Evolutionary conservation across 352 stramenopile species (phyloP), one percentile per base, ranked within the genome.

Genomic region (Phytophthora pluvialis): DNA sequence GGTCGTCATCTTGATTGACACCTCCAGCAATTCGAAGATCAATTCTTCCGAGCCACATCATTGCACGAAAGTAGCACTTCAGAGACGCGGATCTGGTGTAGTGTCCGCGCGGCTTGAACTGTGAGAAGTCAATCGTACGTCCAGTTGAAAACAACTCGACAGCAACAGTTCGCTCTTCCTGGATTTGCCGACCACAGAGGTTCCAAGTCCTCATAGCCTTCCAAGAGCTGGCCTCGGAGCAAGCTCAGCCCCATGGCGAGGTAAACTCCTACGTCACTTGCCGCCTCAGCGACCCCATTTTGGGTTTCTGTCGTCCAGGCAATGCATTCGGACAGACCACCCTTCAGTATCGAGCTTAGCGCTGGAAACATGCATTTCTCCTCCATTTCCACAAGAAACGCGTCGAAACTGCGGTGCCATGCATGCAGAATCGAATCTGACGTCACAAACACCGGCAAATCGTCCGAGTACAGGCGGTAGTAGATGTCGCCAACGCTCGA

Each of bases 401-500:
- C 64, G 42, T 75, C 66, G n/a, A 75, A 78, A 51, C 61, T 75
- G 36, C 67, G 62, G 36, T 73, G 71, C 62, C 67, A 79, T 5
- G 67, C 70, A 47, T 78, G 70, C 15, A 78, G 59, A 28, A 73
- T 64, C 36, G 71, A 73, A 42, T 76, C 71, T 11, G 67, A 49
- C 9, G 66, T 79, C 40, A 76, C 57, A 31, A 70, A 79, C 25
- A 76, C 57, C 11, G 67, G 71, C 40, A 79, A 55, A 13, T 76
- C 61, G 21, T 79, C 62, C 10, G 61, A 47, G 35, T 76, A 74
- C 3, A 79, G 39, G 2, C 40, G 38, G 35, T 76, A 75, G 32
- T 79, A 74, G 18, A 68, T 55, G 35, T 69, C 45, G 3, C 47
- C 67, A 47, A 79, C 76, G 16, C 57, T 72, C 31, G 65, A 18